Evolutionary conservation across 768 basidiomycete species (phyloP).

Genomic region (Trametes maxima): DNA sequence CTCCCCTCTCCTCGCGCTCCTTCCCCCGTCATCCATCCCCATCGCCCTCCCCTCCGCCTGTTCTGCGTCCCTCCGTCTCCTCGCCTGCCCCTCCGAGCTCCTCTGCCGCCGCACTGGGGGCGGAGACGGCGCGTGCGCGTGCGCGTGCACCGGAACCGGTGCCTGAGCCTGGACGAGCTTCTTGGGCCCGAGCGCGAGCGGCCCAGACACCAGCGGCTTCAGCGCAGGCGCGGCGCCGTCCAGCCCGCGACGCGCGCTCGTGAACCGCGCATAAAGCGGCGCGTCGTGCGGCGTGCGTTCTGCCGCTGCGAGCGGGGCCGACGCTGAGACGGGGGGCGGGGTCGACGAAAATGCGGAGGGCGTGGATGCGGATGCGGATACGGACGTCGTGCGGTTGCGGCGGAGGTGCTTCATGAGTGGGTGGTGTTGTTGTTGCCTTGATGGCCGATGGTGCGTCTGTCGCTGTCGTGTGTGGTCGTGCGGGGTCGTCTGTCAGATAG

Average conservation of each 20-base stretch:
- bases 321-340: conserved; percentile 5
- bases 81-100: conserved; percentile 2
- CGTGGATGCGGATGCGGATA: conserved; percentile 17
- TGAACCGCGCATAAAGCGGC: conserved; percentile 34
- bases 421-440: no score
- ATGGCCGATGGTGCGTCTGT: not conserved
- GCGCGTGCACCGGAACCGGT: not conserved
- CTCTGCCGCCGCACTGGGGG: conserved; percentile 2
- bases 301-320: conserved; percentile 2
- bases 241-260: conserved; percentile 16
- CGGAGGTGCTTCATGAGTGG: conserved; percentile 18
- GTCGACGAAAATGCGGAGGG: conserved; percentile 1
- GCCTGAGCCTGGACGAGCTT: not conserved
- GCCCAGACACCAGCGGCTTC: conserved; percentile 29
- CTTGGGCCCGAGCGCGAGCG: conserved; percentile 26
- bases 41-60: not conserved
- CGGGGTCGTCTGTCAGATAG: not conserved
- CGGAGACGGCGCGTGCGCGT: not conserved
- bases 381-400: conserved; percentile 17
- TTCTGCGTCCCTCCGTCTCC: not conserved
- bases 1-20: not conserved
- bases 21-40: not conserved
- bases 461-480: not conserved
- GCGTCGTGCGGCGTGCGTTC: conserved; percentile 17
- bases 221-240: conserved; percentile 4